A percentile compares a stretch with the other conserved stretches of the same genome.
Evolutionary conservation across 139 green algal species (phyloP).

Genomic region (Astrephomene gubernaculifera): DNA sequence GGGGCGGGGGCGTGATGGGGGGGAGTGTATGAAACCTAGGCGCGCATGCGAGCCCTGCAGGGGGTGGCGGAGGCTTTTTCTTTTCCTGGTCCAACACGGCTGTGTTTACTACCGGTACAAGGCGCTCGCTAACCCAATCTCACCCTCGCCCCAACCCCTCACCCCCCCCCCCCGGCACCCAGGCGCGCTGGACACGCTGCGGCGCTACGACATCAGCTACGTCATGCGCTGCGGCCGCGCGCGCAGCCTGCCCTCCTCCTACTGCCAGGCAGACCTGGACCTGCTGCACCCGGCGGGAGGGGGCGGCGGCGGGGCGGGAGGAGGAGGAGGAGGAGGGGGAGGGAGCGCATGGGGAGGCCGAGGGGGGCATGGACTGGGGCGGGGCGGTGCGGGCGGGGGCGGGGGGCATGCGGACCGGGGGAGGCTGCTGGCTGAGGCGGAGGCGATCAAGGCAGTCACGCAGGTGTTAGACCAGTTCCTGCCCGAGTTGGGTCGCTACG

Average conservation of each 20-base stretch:
- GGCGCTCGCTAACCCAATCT: too few relatives aligned
- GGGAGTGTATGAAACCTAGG: too few relatives aligned
- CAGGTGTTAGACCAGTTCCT: conserved; percentile 54
- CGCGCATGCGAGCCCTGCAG: too few relatives aligned
- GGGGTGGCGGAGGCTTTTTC: too few relatives aligned
- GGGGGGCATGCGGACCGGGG: conserved; percentile 45
- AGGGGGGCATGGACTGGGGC: too few relatives aligned
- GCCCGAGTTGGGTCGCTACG: conserved; percentile 56
- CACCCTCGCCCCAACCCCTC: too few relatives aligned
- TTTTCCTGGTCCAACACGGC: too few relatives aligned
- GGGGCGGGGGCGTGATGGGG: background rate
- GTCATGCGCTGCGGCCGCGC: conserved; percentile 52
- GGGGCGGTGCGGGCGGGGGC: conserved; percentile 39
- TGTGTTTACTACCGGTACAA: too few relatives aligned
- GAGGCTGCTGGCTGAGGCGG: conserved; percentile 63
- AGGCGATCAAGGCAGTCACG: conserved; percentile 70
- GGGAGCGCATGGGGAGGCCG: too few relatives aligned
- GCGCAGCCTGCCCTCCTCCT: conserved; percentile 59
- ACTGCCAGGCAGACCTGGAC: conserved; percentile 58
- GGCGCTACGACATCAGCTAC: conserved; percentile 78
- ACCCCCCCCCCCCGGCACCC: too few relatives aligned
- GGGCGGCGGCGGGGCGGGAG: background rate
- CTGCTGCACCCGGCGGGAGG: conserved; percentile 30
- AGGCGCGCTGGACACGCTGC: conserved; percentile 58
- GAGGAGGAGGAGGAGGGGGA: too few relatives aligned